Evolutionary conservation across 345 rosid species (phyloP).

Genomic region (Populus tremula): DNA sequence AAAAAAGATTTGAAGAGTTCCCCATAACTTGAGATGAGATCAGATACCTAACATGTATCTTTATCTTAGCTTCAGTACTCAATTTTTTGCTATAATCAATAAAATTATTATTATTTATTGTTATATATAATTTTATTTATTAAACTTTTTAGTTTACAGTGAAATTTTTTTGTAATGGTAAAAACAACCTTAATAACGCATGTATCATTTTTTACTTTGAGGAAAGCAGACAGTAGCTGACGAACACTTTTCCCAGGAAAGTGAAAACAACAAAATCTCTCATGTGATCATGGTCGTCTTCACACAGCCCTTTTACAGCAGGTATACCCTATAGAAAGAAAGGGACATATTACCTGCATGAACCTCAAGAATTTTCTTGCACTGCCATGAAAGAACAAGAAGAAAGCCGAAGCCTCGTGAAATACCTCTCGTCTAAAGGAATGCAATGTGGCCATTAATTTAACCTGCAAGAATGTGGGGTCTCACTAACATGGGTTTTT

Average conservation of each 20-base stretch:
- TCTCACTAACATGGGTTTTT: background rate
- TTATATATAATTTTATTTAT: too few species aligned
- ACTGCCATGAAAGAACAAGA: background rate
- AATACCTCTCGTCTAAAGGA: background rate
- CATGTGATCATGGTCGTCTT: slow-evolving; percentile 19
- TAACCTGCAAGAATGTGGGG: background rate
- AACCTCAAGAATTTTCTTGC: background rate
- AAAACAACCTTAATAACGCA: too few species aligned
- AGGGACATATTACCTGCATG: background rate
- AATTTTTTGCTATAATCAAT: too few species aligned
- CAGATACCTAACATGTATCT: too few species aligned
- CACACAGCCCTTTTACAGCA: background rate
- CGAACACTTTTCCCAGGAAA: background rate
- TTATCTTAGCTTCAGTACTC: too few species aligned
- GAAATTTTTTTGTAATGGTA: too few species aligned
- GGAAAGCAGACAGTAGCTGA: background rate
- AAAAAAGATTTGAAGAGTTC: too few species aligned
- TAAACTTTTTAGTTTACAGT: too few species aligned
- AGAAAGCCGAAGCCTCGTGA: slow-evolving; percentile 16
- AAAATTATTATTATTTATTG: too few species aligned
- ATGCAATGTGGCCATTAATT: background rate
- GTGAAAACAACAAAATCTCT: slow-evolving; percentile 1
- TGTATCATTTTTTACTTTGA: too few species aligned
- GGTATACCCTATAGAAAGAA: background rate
- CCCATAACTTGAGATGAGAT: too few species aligned